A percentile compares a stretch with the other conserved stretches of the same genome.
Evolutionary conservation across 2,329 filamentous ascomycete species (phyloP).

Genomic region (Sporothrix phasma): DNA sequence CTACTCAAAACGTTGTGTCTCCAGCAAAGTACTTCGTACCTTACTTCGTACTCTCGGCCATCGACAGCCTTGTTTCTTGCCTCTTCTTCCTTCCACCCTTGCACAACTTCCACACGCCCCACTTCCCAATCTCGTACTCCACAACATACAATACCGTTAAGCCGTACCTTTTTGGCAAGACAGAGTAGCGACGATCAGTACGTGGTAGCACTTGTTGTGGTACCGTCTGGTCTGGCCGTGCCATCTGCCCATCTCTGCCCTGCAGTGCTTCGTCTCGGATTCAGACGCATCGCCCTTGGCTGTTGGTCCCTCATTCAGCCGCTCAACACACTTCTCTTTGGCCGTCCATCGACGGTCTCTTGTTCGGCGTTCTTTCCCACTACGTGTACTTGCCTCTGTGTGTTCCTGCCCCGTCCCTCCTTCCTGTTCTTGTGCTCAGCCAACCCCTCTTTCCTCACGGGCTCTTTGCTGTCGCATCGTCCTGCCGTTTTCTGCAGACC

Average conservation of each 20-base stretch:
- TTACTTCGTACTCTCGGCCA: neutral
- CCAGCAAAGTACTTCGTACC: too few relatives aligned
- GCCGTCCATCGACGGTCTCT: neutral
- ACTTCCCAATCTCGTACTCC: neutral
- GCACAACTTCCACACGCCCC: neutral
- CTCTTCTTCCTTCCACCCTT: neutral
- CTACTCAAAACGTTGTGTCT: neutral
- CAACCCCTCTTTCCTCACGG: neutral
- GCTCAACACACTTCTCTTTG: conserved; percentile 4
- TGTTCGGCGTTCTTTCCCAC: neutral
- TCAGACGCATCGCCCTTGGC: neutral
- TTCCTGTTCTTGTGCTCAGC: neutral
- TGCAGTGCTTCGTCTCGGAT: neutral
- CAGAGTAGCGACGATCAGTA: neutral
- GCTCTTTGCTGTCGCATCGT: too few relatives aligned
- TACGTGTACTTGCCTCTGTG: neutral
- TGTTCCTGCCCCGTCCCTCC: neutral
- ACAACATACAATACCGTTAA: neutral
- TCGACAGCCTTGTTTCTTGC: neutral
- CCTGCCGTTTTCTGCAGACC: neutral
- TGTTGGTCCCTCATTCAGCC: neutral
- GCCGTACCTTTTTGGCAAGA: neutral
- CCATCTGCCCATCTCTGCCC: neutral
- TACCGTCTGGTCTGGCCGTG: neutral
- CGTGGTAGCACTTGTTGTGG: neutral